Evolutionary conservation across 495 filamentous ascomycete genomes (phyloP).

Genomic region (Xylaria venustula): DNA sequence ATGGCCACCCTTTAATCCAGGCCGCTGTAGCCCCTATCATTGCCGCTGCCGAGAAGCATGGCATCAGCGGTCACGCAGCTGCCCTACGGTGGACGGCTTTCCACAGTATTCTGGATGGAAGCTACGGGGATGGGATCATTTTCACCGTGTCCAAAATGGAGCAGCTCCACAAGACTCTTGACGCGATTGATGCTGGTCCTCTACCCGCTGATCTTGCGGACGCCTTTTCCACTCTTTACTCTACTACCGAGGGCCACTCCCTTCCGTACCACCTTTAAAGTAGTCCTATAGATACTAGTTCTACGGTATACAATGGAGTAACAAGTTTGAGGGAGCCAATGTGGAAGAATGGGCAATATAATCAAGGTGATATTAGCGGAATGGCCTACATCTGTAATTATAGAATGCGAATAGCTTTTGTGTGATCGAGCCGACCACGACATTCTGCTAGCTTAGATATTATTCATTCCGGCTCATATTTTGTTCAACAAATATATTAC

Average conservation of each 20-base stretch:
- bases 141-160: conserved; percentile 51
- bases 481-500: too few species aligned
- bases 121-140: conserved; percentile 48
- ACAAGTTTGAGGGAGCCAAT: too few species aligned
- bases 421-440: too few species aligned
- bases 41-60: conserved; percentile 21
- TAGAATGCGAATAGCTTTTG: too few species aligned
- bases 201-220: conserved; percentile 52
- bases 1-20: conserved; percentile 18
- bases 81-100: conserved; percentile 41
- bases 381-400: too few species aligned
- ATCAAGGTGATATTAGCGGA: too few species aligned
- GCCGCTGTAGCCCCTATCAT: conserved; percentile 11
- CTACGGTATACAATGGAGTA: neutral
- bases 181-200: conserved; percentile 54
- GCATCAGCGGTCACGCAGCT: conserved; percentile 35
- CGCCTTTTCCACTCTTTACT: conserved; percentile 48
- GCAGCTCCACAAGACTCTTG: conserved; percentile 54
- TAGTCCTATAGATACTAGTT: neutral
- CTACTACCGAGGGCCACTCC: conserved; percentile 29
- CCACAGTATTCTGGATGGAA: conserved; percentile 30
- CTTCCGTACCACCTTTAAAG: conserved; percentile 22
- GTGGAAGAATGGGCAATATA: too few species aligned
- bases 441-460: too few species aligned
- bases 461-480: too few species aligned